Base-by-base conservation (phyloP, 805 yeast genomes). In the Suhomyces tanzawaensis region DNA sequence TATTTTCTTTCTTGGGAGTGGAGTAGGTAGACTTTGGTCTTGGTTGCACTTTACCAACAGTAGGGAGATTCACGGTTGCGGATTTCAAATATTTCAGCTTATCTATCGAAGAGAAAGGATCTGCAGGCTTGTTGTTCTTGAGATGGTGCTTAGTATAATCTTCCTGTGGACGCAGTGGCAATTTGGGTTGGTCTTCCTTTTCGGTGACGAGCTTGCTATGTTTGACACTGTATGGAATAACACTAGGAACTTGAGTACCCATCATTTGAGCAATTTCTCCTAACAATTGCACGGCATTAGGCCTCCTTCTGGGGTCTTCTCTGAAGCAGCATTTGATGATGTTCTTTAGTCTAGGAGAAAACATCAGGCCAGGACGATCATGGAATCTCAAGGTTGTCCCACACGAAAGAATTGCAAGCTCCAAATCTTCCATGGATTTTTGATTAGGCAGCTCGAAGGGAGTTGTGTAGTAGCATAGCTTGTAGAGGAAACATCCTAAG, bases 381-480 rank as follows among this genome's bases (percentile, higher is more conserved):
- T 58, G 62, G 19, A 69, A 53, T 15, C 53, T 52, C 13, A 69
- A 76, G 13, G 74, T 69, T 42, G 67, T 75, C 17, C 69, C 59
- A 13, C 84, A 79, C 42, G 76, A 71, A 34, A 83, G 52, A 19
- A 85, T 85, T 31, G 82, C 83, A 26, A 64, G 54, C 47, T 85
- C 90, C 54, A 69, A 48, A 28, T 69, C 73, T 29, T 61, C 58
- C 28, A 68, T 47, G 5, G 64, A 51, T 5, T 44, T 42, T 29
- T 69, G 73, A n/a, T 41, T 40, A 1, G 62, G 61, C 61, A 57
- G 67, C 57, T 85, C 95, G 54, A 85, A 85, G 0, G 95, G 95
- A 0, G 95, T 85, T 1, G 86, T 85, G 51, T 82, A 85, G 58
- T 82, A 85, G 53, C 93, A 83, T 34, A 85, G 55, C 55, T 85